Evolutionary conservation across 2,329 filamentous ascomycete genomes (phyloP).

Genomic region (Arthrobotrys sinensis): DNA sequence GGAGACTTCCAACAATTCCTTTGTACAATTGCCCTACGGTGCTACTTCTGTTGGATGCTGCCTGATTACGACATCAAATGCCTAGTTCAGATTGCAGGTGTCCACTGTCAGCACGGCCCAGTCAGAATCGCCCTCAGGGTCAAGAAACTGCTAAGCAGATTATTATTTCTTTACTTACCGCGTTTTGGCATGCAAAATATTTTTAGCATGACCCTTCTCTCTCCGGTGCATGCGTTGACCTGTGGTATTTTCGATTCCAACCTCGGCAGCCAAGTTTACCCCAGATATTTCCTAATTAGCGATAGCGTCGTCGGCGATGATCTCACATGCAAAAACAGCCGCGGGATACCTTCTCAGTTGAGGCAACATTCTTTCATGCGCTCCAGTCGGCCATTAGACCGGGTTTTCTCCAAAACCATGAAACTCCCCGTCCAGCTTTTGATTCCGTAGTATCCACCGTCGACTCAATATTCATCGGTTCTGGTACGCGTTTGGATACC

Average conservation of each 20-base stretch:
- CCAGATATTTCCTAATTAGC: slow-evolving; percentile 33
- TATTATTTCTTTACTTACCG: too few species aligned
- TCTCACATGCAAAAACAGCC: slow-evolving; percentile 61
- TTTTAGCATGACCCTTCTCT: neutral
- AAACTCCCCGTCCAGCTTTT: slow-evolving; percentile 42
- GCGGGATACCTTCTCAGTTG: slow-evolving; percentile 47
- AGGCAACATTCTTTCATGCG: slow-evolving; percentile 56
- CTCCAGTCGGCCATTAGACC: slow-evolving; percentile 19
- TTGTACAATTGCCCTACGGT: too few species aligned
- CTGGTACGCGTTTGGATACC: slow-evolving; percentile 17
- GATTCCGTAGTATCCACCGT: slow-evolving; percentile 9
- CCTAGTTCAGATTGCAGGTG: neutral
- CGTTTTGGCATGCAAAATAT: neutral
- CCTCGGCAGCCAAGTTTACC: slow-evolving; percentile 37
- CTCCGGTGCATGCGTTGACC: too few species aligned
- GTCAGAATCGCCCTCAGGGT: too few species aligned
- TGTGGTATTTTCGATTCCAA: slow-evolving; percentile 14
- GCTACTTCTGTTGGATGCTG: neutral
- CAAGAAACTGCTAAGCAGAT: too few species aligned
- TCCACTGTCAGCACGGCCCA: too few species aligned
- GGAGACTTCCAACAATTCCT: too few species aligned
- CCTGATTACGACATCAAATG: neutral
- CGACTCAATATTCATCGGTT: slow-evolving; percentile 14
- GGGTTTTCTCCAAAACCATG: slow-evolving; percentile 31
- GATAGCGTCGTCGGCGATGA: slow-evolving; percentile 51